phyloP scores from a whole-genome alignment of 2,329 filamentous ascomycete species.

The Venturia aucupariae region DNA sequence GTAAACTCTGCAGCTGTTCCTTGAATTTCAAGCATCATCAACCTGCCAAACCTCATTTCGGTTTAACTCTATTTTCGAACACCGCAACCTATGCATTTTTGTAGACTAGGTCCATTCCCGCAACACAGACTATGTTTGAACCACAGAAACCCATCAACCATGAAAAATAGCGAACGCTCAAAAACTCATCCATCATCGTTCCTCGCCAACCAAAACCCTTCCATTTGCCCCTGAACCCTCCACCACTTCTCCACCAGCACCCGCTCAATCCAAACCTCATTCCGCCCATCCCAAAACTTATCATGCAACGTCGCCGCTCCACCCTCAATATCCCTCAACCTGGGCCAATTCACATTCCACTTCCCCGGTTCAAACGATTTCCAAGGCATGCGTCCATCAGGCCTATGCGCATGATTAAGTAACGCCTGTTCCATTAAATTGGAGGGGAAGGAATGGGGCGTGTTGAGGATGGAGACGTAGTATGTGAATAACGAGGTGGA shows the following conservation, averaged over 20 bases:
- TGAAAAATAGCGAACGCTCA: too few relatives aligned
- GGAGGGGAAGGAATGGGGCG: not conserved
- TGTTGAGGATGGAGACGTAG: conserved; percentile 11
- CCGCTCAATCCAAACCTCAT: conserved; percentile 9
- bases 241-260: conserved; percentile 14
- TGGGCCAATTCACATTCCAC: conserved; percentile 14
- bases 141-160: too few relatives aligned
- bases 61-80: too few relatives aligned
- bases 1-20: too few relatives aligned
- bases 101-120: too few relatives aligned
- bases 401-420: conserved; percentile 14
- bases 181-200: too few relatives aligned
- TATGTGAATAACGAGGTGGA: conserved; percentile 9
- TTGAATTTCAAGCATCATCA: too few relatives aligned
- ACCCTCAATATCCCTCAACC: conserved; percentile 1
- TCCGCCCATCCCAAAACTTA: conserved; percentile 14
- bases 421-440: conserved; percentile 14
- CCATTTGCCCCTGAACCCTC: conserved; percentile 12
- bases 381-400: conserved; percentile 14
- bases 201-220: conserved; percentile 12
- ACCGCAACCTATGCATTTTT: too few relatives aligned
- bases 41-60: too few relatives aligned
- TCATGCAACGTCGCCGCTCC: conserved; percentile 14
- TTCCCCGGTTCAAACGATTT: not conserved
- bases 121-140: too few relatives aligned